Base-by-base conservation (phyloP, 108 stramenopile species). In the Chaetoceros tenuissimus region DNA sequence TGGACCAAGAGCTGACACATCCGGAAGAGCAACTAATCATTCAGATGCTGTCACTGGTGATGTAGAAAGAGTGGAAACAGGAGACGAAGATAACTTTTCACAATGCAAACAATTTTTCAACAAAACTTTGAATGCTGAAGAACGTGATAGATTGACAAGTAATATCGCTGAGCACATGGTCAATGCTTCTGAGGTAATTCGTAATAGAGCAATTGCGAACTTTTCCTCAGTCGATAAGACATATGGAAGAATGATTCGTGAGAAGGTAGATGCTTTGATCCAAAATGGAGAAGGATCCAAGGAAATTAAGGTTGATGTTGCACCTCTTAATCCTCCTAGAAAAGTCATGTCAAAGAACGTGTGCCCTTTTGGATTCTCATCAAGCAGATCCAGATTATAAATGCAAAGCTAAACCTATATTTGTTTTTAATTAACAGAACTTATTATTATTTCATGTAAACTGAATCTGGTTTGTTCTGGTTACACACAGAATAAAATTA, bases 111-210 rank as follows among this genome's bases (percentile, higher is more conserved):
- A 40, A 26, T 77, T 80, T 51, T 75, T 68, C 58, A 62, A 67
- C 50, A 43, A 50, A 16, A 51, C 74, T 22, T 57, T 81, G 46
- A 43, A 56, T 22, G 69, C 64, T 7, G 83, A 54, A 2, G 79
- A 28, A 2, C 46, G 63, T 13, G 75, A 79, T 27, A 56, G 79
- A 26, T 69, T 84, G 20, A 78, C 75, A 10, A 51, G 40, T 50
- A 84, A 84, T 63, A 78, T 84, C 48, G 79, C 83, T n/a, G 74
- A 69, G 3, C 59, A 67, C 29, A 23, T 83, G 59, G 64, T 66
- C 23, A 61, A 52, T 40, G 79, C 71, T 19, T 79, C 77, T 44
- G 67, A 69, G 53, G 72, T 78, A 62, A 73, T 80, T 26, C 77
- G 77, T 28, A 31, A 70, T 49, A 71, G 83, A 10, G 75, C 79